Base-by-base conservation (phyloP, 257 asterid species). In the Agastache rugosa region DNA sequence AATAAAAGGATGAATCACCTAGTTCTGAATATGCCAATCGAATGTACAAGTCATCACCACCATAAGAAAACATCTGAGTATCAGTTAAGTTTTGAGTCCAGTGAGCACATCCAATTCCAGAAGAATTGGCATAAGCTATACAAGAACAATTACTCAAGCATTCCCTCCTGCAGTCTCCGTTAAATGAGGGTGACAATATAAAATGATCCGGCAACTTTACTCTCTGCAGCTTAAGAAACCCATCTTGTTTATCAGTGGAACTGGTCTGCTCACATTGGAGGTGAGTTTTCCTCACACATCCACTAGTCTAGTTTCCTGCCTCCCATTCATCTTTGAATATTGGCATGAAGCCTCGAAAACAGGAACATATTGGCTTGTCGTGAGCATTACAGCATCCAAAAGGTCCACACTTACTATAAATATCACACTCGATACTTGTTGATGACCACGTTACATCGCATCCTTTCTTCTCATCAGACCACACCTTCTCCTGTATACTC, bases 141-240 rank as follows among this genome's bases (percentile, higher is more conserved):
- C 83, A 82, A 1, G 81, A 78, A 53, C 85, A 78, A 53, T 74
- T 54, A 41, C 31, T 67, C 76, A 71, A 66, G 78, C 85, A 82
- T 54, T 12, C 16, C 12, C 12, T 37, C 25, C 37, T 20, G 23
- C 85, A 82, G 1, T 71, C 69, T 11, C 2, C 61, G 20, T 75
- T 71, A 2, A 0, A 1, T 17, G n/a, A 11, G 6, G 69, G 39
- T 6, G 19, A 4, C 75, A 54, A 64, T 39, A 4, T 34, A 37
- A 16, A 45, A 22, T 20, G 29, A 71, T 87, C 96, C 0, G 97
- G 93, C 86, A 85, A 56, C 56, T 89, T 89, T 23, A 91, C 81
- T 6, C 51, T 35, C 11, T 37, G 42, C 9, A 86, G 19, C 73
- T 37, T 41, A n/a, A 41, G 22, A 75, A 91, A 91, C 15, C 79